These are phyloP conservation scores for Teratosphaeriaceae sp. DNA, from an alignment of 2,329 filamentous ascomycete species.

Conservation along the genomic window DNA sequence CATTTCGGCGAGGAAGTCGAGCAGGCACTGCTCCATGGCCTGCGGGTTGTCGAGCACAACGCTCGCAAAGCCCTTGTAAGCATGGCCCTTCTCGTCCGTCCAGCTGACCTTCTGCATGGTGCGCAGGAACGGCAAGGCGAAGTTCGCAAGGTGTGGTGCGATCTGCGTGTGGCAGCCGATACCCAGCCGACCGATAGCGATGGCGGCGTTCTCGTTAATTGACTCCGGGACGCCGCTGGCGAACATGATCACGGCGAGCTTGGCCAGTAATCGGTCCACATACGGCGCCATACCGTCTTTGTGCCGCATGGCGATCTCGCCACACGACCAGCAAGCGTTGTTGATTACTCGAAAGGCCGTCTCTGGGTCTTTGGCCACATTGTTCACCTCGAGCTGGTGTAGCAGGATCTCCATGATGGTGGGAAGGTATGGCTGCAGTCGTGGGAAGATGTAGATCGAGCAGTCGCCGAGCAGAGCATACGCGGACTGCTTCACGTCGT, in stretches of 20 bases:
- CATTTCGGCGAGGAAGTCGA: slow-evolving; percentile 78
- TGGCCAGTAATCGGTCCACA: slow-evolving; percentile 67
- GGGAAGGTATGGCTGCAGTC: slow-evolving; percentile 67
- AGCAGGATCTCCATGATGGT: slow-evolving; percentile 75
- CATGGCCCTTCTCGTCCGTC: slow-evolving; percentile 90
- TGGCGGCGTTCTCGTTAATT: slow-evolving; percentile 87
- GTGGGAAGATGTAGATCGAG: slow-evolving; percentile 81
- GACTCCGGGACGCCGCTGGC: slow-evolving; percentile 81
- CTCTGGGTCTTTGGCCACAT: slow-evolving; percentile 71
- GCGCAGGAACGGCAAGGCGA: slow-evolving; percentile 73
- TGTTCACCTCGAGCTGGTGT: slow-evolving; percentile 69
- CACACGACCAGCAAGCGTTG: slow-evolving; percentile 95
- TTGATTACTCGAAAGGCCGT: slow-evolving; percentile 88
- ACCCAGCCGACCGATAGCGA: slow-evolving; percentile 82
- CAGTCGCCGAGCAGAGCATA: slow-evolving; percentile 94
- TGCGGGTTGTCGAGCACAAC: slow-evolving; percentile 81
- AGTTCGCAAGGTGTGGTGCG: slow-evolving; percentile 70
- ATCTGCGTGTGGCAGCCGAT: slow-evolving; percentile 69
- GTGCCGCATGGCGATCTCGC: slow-evolving; percentile 81
- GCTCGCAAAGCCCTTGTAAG: slow-evolving; percentile 82
- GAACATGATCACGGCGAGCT: slow-evolving; percentile 74
- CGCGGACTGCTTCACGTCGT: slow-evolving; percentile 92
- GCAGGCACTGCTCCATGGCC: slow-evolving; percentile 80
- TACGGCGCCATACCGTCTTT: slow-evolving; percentile 67
- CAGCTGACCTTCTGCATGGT: slow-evolving; percentile 79